These are phyloP conservation scores for Emmonsia crescens DNA, from an alignment of 2,329 filamentous ascomycete species.

Conservation along the genomic window DNA sequence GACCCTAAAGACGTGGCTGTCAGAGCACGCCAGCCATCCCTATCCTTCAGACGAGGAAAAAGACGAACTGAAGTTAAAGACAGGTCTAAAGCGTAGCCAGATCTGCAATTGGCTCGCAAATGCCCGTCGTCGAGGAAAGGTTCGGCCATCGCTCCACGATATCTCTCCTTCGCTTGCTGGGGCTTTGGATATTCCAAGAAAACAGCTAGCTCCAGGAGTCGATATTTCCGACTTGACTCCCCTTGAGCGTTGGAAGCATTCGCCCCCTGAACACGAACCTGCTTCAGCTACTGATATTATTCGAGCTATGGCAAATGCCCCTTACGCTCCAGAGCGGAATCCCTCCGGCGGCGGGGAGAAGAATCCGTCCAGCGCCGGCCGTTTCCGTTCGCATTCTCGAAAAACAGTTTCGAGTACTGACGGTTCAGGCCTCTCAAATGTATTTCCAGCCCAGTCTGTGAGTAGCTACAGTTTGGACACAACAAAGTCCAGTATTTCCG, in stretches of 20 bases:
- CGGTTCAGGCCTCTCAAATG: constrained; percentile 42
- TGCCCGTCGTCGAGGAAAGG: constrained; percentile 71
- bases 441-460: constrained; percentile 42
- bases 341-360: constrained; percentile 18
- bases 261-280: constrained; percentile 59
- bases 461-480: constrained; percentile 43
- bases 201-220: constrained; percentile 40
- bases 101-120: constrained; percentile 92
- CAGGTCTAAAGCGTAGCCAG: constrained; percentile 70
- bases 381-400: constrained; percentile 28
- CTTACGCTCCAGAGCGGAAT: constrained; percentile 25
- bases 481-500: constrained; percentile 42
- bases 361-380: constrained; percentile 21
- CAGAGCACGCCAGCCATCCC: constrained; percentile 66
- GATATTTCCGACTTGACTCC: constrained; percentile 48
- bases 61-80: constrained; percentile 63
- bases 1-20: constrained; percentile 74
- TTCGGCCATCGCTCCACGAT: constrained; percentile 50
- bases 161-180: constrained; percentile 59
- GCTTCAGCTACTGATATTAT: constrained; percentile 54
- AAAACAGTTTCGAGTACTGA: constrained; percentile 38
- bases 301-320: constrained; percentile 43
- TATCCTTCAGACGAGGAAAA: constrained; percentile 86
- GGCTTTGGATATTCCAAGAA: constrained; percentile 62
- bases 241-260: constrained; percentile 58